Conservation (phyloP, 176 grass and related monocot species). For the Bolboschoenus planiculmis region DNA sequence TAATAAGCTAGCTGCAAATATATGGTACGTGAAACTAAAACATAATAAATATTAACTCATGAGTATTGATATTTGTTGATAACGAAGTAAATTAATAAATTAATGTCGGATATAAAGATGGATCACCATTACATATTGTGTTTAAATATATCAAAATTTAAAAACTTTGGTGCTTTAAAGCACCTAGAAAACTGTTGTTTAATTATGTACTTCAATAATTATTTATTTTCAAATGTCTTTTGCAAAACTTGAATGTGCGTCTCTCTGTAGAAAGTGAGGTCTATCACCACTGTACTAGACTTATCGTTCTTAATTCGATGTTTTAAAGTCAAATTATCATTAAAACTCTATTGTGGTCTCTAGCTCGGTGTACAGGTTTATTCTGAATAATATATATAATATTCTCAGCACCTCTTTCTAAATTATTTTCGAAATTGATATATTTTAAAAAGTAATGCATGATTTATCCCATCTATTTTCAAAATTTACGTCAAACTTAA, state of each 20-base stretch:
- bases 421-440: neutral
- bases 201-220: too few species aligned
- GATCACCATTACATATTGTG: neutral
- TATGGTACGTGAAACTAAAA: too few species aligned
- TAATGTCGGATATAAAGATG: too few species aligned
- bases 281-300: too few species aligned
- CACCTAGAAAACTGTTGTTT: neutral
- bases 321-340: neutral
- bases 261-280: too few species aligned
- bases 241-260: too few species aligned
- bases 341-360: neutral
- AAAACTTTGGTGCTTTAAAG: neutral
- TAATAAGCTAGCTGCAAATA: too few species aligned
- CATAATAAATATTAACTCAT: too few species aligned
- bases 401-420: neutral
- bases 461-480: neutral
- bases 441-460: neutral
- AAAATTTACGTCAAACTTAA: neutral
- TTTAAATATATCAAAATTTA: neutral
- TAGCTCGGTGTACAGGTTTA: too few species aligned
- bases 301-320: neutral
- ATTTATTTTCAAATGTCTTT: too few species aligned
- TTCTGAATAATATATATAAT: neutral
- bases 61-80: too few species aligned
- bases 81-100: too few species aligned